A percentile compares a stretch with the other conserved stretches of the same genome.
Evolutionary conservation across 2,329 filamentous ascomycete genomes (phyloP).

Genomic region (Alternaria longipes): DNA sequence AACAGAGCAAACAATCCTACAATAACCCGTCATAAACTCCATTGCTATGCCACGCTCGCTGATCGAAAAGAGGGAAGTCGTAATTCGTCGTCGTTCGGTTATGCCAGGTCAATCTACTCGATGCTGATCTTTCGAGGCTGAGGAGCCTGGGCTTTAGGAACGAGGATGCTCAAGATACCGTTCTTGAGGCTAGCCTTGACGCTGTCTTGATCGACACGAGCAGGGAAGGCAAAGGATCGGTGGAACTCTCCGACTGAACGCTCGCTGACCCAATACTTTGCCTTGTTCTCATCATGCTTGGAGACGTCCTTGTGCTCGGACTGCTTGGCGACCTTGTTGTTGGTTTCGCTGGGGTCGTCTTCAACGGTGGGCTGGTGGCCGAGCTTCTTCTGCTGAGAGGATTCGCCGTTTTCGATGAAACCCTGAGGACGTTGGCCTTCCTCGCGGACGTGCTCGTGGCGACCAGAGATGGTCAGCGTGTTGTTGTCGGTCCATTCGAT

Average conservation of each 20-base stretch:
- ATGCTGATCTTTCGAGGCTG: conserved; percentile 64
- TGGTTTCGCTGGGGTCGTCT: conserved; percentile 60
- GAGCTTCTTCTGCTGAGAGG: conserved; percentile 31
- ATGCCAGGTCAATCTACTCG: conserved; percentile 52
- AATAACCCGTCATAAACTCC: not conserved
- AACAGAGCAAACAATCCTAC: not conserved
- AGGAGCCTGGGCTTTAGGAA: conserved; percentile 64
- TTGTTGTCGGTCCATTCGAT: conserved; percentile 83
- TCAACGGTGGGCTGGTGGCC: conserved; percentile 68
- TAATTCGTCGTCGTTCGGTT: not conserved
- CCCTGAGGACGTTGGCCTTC: conserved; percentile 61
- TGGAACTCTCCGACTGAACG: conserved; percentile 68
- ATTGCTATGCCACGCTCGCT: conserved; percentile 4
- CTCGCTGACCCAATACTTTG: conserved; percentile 75
- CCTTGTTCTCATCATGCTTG: conserved; percentile 57
- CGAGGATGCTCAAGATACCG: conserved; percentile 65
- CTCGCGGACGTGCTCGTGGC: conserved; percentile 70
- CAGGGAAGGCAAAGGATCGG: conserved; percentile 67
- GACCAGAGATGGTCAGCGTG: conserved; percentile 76
- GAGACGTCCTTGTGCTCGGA: conserved; percentile 50
- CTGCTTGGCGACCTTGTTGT: conserved; percentile 38
- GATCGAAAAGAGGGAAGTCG: not conserved
- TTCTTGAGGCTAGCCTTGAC: conserved; percentile 70
- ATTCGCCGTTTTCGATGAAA: conserved; percentile 55
- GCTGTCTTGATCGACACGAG: conserved; percentile 66